These are phyloP conservation scores for Macrotyloma uniflorum DNA, from an alignment of 306 rosid genomes.

Conservation along the genomic window DNA sequence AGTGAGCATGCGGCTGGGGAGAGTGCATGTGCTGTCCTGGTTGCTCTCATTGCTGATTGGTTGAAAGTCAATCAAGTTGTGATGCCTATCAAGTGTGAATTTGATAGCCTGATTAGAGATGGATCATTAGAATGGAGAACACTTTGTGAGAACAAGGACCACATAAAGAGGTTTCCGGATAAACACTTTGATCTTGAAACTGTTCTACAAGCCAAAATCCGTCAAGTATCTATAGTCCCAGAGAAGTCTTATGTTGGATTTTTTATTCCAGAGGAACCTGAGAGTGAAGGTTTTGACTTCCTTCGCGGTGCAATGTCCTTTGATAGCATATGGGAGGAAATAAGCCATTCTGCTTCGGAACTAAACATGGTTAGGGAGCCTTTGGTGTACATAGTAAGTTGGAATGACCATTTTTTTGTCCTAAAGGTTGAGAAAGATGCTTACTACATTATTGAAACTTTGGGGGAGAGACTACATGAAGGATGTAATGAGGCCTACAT, in stretches of 20 bases:
- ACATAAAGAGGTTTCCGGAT: conserved; percentile 64
- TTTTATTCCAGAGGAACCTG: conserved; percentile 72
- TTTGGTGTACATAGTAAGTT: conserved; percentile 69
- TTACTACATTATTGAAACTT: conserved; percentile 71
- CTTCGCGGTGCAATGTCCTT: conserved; percentile 77
- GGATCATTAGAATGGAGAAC: conserved; percentile 81
- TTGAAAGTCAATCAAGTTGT: conserved; percentile 55
- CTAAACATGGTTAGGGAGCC: conserved; percentile 49
- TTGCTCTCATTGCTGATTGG: conserved; percentile 75
- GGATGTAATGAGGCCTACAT: conserved; percentile 77
- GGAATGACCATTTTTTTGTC: conserved; percentile 87
- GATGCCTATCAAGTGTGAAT: conserved; percentile 75
- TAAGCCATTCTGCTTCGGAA: conserved; percentile 59
- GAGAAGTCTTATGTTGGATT: conserved; percentile 74
- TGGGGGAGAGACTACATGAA: conserved; percentile 86
- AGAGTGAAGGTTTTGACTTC: conserved; percentile 62
- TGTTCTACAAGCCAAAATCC: conserved; percentile 69
- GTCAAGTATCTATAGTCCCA: conserved; percentile 57
- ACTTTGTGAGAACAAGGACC: conserved; percentile 65
- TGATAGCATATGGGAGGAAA: conserved; percentile 85
- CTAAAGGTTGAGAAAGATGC: conserved; percentile 76
- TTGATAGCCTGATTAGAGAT: conserved; percentile 73
- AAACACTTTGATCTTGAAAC: conserved; percentile 88
- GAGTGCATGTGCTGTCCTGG: conserved; percentile 82
- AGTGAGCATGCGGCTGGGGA: conserved; percentile 71